Conservation (phyloP, 192 early-diverging fungal species). For the Jimgerdemannia lactiflua region DNA sequence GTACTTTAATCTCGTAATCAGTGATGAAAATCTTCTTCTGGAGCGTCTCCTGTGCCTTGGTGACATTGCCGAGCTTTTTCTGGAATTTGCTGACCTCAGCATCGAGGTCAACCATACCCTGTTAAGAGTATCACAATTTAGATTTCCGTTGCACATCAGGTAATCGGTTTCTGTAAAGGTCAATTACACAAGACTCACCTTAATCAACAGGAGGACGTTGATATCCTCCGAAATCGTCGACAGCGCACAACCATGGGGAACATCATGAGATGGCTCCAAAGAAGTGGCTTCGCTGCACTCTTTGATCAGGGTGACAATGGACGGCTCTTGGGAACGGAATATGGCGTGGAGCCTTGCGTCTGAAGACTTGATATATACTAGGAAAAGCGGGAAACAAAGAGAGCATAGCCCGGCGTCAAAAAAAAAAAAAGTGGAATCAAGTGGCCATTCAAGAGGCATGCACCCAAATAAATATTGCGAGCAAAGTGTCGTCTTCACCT, state of each 20-base stretch:
- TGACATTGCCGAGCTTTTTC: conserved; percentile 67
- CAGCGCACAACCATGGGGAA: conserved; percentile 80
- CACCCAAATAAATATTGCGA: background rate
- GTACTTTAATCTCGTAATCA: conserved; percentile 72
- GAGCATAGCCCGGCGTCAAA: background rate
- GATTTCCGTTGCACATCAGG: too few species aligned
- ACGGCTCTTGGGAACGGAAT: conserved; percentile 53
- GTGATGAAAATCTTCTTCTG: conserved; percentile 60
- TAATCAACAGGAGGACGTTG: conserved; percentile 73
- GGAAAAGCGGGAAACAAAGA: conserved; percentile 16
- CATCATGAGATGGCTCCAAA: conserved; percentile 49
- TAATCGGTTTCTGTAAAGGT: too few species aligned
- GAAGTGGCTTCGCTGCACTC: conserved; percentile 49
- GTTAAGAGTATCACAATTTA: background rate
- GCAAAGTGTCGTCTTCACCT: conserved; percentile 5
- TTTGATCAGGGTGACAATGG: conserved; percentile 58
- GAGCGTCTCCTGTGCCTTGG: conserved; percentile 54
- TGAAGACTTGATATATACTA: conserved; percentile 59
- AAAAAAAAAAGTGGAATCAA: conserved; percentile 2
- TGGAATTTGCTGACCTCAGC: conserved; percentile 80
- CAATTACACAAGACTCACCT: conserved; percentile 28
- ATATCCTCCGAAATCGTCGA: conserved; percentile 65
- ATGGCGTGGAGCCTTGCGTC: conserved; percentile 40
- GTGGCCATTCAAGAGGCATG: background rate
- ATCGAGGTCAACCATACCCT: conserved; percentile 66